Percentiles rank a stretch among this genome's conserved stretches.
These are phyloP conservation scores for Backusella westeae DNA, from an alignment of 192 early-diverging fungal species.

Conservation along the genomic window DNA sequence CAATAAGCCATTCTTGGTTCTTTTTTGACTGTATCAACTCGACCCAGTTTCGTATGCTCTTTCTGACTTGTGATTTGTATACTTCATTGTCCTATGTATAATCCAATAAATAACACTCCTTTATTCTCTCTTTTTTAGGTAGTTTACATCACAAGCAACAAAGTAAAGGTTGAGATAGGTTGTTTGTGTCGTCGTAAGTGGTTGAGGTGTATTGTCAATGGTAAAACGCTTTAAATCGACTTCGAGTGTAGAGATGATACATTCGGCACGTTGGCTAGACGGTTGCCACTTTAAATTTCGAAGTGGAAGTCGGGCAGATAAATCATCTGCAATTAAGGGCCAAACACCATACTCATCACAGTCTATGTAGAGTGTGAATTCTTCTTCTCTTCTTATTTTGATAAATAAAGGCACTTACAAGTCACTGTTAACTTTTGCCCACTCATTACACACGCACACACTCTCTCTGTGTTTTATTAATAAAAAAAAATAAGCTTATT, in stretches of 20 bases:
- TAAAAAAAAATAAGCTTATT: background rate
- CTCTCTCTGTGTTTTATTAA: background rate
- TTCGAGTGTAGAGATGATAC: conserved; percentile 59
- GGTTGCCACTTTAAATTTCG: conserved; percentile 80
- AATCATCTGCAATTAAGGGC: conserved; percentile 62
- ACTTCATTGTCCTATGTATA: conserved; percentile 66
- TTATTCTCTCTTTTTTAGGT: background rate
- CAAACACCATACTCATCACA: conserved; percentile 61
- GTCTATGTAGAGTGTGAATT: conserved; percentile 30
- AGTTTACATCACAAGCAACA: conserved; percentile 70
- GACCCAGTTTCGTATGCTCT: conserved; percentile 78
- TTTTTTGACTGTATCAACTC: conserved; percentile 70
- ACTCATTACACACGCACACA: conserved; percentile 5
- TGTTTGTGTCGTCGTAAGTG: conserved; percentile 46
- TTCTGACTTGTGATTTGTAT: conserved; percentile 63
- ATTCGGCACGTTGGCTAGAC: conserved; percentile 57
- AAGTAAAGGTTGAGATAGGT: conserved; percentile 80
- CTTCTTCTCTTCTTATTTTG: background rate
- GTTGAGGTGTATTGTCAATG: conserved; percentile 37
- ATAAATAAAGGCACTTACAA: conserved; percentile 24
- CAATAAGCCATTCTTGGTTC: conserved; percentile 89
- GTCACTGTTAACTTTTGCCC: conserved; percentile 43
- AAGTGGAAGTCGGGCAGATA: conserved; percentile 71
- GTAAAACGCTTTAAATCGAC: conserved; percentile 56
- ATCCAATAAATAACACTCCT: background rate